Evolutionary conservation across 768 basidiomycete species (phyloP).

Genomic region (Boletus reticulatus): DNA sequence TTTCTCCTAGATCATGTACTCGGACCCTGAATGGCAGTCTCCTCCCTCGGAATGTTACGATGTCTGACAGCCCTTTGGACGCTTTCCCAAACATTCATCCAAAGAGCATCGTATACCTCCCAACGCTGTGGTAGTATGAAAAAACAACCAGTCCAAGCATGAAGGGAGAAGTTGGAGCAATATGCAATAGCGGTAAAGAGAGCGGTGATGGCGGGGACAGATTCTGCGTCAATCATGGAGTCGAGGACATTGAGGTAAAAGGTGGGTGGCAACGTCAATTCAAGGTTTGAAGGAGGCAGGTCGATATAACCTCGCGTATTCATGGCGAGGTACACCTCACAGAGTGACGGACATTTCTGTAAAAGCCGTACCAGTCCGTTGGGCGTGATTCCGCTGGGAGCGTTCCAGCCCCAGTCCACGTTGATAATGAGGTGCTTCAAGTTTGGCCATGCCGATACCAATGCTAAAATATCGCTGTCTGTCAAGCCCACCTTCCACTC

Average conservation of each 20-base stretch:
- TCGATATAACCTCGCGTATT: neutral
- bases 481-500: neutral
- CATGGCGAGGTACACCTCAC: neutral
- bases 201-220: neutral
- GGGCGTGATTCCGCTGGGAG: neutral
- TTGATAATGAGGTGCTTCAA: neutral
- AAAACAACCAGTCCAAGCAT: no score
- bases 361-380: neutral
- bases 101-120: no score
- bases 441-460: neutral
- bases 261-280: no score
- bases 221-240: neutral
- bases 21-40: no score
- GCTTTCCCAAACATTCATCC: no score
- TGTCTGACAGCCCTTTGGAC: no score
- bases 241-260: neutral
- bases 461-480: neutral
- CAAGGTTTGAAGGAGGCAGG: neutral
- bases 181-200: no score
- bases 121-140: no score
- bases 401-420: neutral
- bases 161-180: no score
- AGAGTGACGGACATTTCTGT: neutral
- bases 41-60: no score
- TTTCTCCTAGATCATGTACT: no score